A percentile compares a stretch with the other conserved stretches of the same genome.
These are phyloP conservation scores for Posidonia australis DNA, from an alignment of 106 monocot genomes.

Conservation along the genomic window DNA sequence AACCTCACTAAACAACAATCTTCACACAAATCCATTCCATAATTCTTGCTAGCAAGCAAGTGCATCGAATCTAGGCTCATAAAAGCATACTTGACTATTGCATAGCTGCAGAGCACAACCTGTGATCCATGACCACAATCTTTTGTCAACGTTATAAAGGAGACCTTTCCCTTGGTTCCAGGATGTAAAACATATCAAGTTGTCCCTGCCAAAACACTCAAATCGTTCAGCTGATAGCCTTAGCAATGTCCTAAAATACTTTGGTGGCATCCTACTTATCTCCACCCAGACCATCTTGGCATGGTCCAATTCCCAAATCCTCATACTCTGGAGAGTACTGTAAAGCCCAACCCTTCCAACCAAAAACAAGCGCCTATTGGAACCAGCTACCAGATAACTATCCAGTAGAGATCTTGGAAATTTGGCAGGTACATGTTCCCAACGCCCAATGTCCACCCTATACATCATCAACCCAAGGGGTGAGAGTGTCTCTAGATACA, in stretches of 20 bases:
- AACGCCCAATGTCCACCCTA: conserved; percentile 40
- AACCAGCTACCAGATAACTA: conserved; percentile 71
- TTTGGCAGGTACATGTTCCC: conserved; percentile 80
- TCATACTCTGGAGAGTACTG: conserved; percentile 79
- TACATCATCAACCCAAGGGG: conserved; percentile 85
- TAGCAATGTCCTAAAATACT: conserved; percentile 56
- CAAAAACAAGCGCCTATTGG: conserved; percentile 53
- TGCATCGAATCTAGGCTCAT: conserved; percentile 74
- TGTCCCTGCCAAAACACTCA: conserved; percentile 82
- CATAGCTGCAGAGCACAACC: conserved; percentile 69
- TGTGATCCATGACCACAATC: conserved; percentile 71
- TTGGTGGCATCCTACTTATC: conserved; percentile 81
- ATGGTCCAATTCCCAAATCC: conserved; percentile 85
- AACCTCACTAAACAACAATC: not conserved
- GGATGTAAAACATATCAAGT: conserved; percentile 77
- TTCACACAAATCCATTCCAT: not conserved
- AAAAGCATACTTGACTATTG: conserved; percentile 79
- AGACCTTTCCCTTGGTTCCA: conserved; percentile 88
- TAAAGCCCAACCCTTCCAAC: conserved; percentile 76
- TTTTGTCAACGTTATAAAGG: conserved; percentile 66
- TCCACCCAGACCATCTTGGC: conserved; percentile 56
- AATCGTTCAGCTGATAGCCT: conserved; percentile 76
- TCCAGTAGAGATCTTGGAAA: conserved; percentile 70
- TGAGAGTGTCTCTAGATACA: conserved; percentile 72
- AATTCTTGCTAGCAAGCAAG: conserved; percentile 21